Conservation (phyloP, 305 asterid genomes). For the Ajuga reptans region DNA sequence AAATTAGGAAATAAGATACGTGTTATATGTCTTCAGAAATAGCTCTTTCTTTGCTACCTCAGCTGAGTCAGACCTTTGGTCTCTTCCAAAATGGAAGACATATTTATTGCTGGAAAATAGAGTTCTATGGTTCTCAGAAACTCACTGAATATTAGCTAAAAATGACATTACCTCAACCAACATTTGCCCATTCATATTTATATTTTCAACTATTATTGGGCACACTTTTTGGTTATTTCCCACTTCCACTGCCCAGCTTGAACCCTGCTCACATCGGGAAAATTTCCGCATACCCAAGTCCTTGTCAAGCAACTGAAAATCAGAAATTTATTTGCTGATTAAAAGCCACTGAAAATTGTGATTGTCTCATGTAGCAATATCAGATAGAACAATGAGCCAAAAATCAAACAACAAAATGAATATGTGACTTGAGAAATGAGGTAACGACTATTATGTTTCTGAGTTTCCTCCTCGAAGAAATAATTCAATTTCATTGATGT, state of each 20-base stretch:
- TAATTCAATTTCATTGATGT: neutral
- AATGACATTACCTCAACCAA: conserved; percentile 63
- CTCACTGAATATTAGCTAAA: neutral
- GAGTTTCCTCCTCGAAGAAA: neutral
- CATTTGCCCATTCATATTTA: conserved; percentile 74
- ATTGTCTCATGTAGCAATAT: neutral
- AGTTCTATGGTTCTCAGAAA: neutral
- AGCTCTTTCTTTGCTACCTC: conserved; percentile 7
- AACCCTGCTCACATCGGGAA: conserved; percentile 66
- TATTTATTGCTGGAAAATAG: conserved; percentile 8
- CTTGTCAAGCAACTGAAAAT: conserved; percentile 69
- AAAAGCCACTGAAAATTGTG: neutral
- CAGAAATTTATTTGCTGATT: conserved; percentile 18
- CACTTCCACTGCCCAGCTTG: conserved; percentile 98
- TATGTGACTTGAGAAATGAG: neutral
- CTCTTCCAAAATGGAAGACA: neutral
- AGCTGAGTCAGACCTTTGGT: neutral
- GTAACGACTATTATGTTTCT: neutral
- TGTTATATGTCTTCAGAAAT: conserved; percentile 2
- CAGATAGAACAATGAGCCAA: neutral
- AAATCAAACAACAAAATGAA: neutral
- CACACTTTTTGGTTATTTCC: conserved; percentile 67
- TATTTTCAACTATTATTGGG: conserved; percentile 84
- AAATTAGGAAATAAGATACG: neutral
- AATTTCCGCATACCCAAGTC: conserved; percentile 49